Evolutionary conservation across 2,329 filamentous ascomycete species (phyloP), one percentile per base, ranked within the genome.

Genomic region (Hirsutella thompsonii): DNA sequence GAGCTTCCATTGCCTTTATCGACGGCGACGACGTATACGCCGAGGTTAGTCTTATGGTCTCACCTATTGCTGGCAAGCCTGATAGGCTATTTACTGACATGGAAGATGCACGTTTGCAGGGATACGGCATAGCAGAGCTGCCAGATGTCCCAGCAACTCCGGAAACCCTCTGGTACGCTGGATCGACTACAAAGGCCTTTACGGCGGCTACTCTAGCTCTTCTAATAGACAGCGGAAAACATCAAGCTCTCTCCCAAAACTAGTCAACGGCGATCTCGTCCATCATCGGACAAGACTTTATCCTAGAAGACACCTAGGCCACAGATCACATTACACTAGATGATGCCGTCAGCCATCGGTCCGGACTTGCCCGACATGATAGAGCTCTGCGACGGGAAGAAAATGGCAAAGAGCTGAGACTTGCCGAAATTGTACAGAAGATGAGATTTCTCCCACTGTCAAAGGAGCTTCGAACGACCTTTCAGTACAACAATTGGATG

Each of bases 151-250:
- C 46, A 54, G 67, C 45, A 44, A 64, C 48, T 50, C 59, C 39
- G 43, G 57, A 68, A 23, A 76, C 72, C 0, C 58, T 78, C 2
- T 78, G 71, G 56, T 73, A 69, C 44, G 63, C 62, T 3, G 75
- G 67, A 2, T 76, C 70, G 34, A 75, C 66, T 1, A 74, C 71
- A 18, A 79, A 79, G 51, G 68, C 71, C 2, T 65, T 74, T 37
- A 69, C 66, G 0, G 64, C 68, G 1, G 71, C 71, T 1, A 58
- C 61, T 0, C 52, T 79, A 3, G 52, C 76, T 1, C 63, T 68
- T 1, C 51, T 74, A 2, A 63, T 77, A 8, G 57, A 74, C 5
- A 61, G 62, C n/a, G 59, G 67, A 8, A 20, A 40, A 20, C 44
- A 51, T 38, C 42, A 47, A 2, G 38, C 36, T 4, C 38, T 50